phyloP scores from a whole-genome alignment of 768 basidiomycete genomes.

The Xerocomellus dryophilus region DNA sequence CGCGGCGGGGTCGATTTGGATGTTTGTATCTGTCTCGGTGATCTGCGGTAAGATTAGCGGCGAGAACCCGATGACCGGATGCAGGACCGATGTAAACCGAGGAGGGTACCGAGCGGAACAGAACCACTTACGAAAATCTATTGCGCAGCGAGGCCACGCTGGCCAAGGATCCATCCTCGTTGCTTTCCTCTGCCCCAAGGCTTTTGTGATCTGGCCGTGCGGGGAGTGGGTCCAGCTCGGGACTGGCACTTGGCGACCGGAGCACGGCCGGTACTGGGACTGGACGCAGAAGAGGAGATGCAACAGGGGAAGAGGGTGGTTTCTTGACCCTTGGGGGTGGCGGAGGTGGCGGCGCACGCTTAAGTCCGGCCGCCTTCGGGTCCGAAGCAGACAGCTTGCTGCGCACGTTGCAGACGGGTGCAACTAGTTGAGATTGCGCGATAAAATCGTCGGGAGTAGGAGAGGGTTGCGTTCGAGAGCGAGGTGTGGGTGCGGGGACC shows the following conservation, averaged over 20 bases:
- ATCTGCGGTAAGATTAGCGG: slow-evolving; percentile 9
- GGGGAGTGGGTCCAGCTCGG: slow-evolving; percentile 12
- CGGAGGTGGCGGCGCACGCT: slow-evolving; percentile 59
- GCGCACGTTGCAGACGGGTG: slow-evolving; percentile 37
- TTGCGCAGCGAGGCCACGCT: slow-evolving; percentile 43
- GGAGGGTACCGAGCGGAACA: not conserved
- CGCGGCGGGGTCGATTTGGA: slow-evolving; percentile 15
- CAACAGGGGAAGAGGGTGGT: slow-evolving; percentile 36
- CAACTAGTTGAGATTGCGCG: slow-evolving; percentile 19
- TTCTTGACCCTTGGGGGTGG: slow-evolving; percentile 40
- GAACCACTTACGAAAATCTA: slow-evolving; percentile 47
- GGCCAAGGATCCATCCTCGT: slow-evolving; percentile 13
- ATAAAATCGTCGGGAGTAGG: slow-evolving; percentile 19
- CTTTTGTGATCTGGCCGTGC: not conserved
- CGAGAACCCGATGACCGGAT: not conserved
- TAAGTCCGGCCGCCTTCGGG: slow-evolving; percentile 37
- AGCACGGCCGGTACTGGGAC: slow-evolving; percentile 39
- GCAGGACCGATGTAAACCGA: not conserved
- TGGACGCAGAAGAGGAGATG: slow-evolving; percentile 53
- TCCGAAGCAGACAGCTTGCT: slow-evolving; percentile 55
- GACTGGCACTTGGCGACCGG: slow-evolving; percentile 18
- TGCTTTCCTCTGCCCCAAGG: slow-evolving; percentile 9
- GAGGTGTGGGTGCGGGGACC: slow-evolving; percentile 34
- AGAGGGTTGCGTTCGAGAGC: slow-evolving; percentile 40
- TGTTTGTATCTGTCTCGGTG: not conserved